Base-by-base conservation (phyloP, 768 basidiomycete genomes). In the Rhizopogon vinicolor region DNA sequence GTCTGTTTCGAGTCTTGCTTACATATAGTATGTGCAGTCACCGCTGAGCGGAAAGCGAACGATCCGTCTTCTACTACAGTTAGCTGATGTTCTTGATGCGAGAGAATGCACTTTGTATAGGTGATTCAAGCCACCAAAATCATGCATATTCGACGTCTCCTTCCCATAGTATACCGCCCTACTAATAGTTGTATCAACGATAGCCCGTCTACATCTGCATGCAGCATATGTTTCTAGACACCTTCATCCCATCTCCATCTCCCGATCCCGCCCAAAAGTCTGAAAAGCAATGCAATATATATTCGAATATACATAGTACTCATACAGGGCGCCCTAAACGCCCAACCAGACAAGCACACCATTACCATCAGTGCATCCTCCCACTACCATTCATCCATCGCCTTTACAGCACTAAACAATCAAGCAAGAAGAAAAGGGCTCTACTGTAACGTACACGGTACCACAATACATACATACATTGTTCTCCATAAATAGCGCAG, bases 31-130 rank as follows among this genome's bases (percentile, higher is more conserved):
- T 41, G 19, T 44, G 28, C 44, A 18, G 80, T 82, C 52, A 83
- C 80, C 2, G 81, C 81, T 3, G 82, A 83, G 63, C 69, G 82
- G 53, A 83, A 79, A 52, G 66, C 80, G n/a, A 72, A 68, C 7
- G 58, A 50, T 1, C 13, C 16, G 8, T 14, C 48, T 37, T 14
- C 35, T 37, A 37, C 52, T 7, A 45, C 35, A 62, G 44, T 16
- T 50, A 61, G n/a, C 10, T 46, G 14, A 8, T 44, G 14, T 35
- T 35, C 9, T 35, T 13, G 35, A 37, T 37, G 10, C 25, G 3
- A 9, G 7, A 33, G 31, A 9, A 33, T 3, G 31, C 8, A 33
- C 0, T 33, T 8, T 33, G 31, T 33, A 9, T 33, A 33, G 31
- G 31, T 33, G 31, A 33, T 33, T 8, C 31, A 9, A 33, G 31